phyloP scores from a whole-genome alignment of 257 asterid genomes.

The Solanum pinnatisectum region DNA sequence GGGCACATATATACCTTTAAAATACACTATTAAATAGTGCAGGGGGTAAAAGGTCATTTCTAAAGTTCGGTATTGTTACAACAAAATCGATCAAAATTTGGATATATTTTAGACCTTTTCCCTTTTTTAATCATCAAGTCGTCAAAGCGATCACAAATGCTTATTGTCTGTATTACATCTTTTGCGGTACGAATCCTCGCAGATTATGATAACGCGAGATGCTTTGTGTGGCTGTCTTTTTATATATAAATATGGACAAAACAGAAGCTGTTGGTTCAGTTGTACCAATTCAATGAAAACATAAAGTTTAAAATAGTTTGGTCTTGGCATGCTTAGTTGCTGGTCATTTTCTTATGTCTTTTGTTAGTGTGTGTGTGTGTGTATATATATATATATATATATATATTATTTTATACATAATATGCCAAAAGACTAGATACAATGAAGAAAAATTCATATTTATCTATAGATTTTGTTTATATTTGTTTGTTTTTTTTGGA shows the following conservation, averaged over 20 bases:
- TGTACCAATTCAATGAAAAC: not conserved
- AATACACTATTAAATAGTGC: no score
- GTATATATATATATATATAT: no score
- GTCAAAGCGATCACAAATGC: not conserved
- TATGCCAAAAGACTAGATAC: not conserved
- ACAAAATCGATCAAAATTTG: no score
- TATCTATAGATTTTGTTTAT: not conserved
- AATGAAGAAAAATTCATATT: not conserved
- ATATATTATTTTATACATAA: not conserved
- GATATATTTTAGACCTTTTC: no score
- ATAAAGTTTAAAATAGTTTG: not conserved
- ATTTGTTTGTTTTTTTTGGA: not conserved
- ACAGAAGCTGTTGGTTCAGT: not conserved
- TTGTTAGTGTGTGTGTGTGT: no score
- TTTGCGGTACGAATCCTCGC: accelerated
- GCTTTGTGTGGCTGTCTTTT: not conserved
- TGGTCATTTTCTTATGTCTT: not conserved
- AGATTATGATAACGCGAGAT: accelerated
- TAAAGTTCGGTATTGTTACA: no score
- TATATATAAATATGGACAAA: not conserved
- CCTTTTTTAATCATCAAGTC: not conserved
- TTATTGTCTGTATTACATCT: not conserved
- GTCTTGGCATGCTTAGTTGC: not conserved
- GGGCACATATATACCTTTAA: no score
- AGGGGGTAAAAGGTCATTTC: no score